Conservation (phyloP, 331 rosid genomes). For the Erythrophleum ivorense region DNA sequence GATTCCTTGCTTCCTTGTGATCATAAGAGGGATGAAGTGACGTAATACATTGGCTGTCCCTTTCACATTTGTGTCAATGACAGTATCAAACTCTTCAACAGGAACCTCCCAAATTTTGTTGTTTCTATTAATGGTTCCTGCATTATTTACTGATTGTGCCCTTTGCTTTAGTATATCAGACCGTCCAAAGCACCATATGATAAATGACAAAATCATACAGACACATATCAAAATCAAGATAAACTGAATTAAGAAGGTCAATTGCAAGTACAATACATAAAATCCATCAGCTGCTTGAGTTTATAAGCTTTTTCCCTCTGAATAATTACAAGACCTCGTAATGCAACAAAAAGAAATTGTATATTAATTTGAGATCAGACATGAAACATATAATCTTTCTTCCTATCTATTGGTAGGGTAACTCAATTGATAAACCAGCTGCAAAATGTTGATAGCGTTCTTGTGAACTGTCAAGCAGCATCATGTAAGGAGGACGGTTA, state of each 20-base stretch:
- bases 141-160: constrained; percentile 66
- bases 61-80: constrained; percentile 78
- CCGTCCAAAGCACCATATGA: constrained; percentile 3
- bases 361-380: not conserved
- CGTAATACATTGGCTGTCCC: constrained; percentile 82
- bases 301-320: not conserved
- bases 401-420: not conserved
- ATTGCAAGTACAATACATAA: not conserved
- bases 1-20: constrained; percentile 54
- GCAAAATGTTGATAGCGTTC: not conserved
- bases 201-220: not conserved
- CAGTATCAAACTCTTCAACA: constrained; percentile 68
- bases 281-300: not conserved
- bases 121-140: constrained; percentile 83
- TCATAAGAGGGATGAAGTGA: constrained; percentile 81
- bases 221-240: not conserved
- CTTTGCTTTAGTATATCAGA: constrained; percentile 29
- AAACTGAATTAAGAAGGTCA: not conserved
- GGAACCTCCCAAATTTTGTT: constrained; percentile 91
- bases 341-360: not conserved
- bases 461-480: not conserved
- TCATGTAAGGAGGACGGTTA: not conserved
- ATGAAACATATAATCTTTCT: not conserved
- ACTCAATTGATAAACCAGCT: not conserved
- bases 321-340: not conserved